A percentile compares a stretch with the other conserved stretches of the same genome.
Conservation (phyloP, 305 asterid species). For the Ajuga reptans region DNA sequence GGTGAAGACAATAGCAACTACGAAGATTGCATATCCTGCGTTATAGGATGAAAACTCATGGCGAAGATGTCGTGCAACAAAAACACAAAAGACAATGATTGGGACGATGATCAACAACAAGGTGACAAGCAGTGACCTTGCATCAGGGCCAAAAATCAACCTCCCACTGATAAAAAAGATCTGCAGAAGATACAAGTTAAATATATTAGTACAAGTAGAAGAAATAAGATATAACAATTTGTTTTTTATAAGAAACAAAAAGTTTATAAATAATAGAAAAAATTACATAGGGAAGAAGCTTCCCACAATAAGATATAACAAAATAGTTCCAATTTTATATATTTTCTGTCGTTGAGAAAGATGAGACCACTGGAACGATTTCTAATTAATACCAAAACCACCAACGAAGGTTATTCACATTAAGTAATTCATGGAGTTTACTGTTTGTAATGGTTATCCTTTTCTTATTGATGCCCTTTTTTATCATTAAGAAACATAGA, state of each 20-base stretch:
- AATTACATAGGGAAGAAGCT: too few species aligned
- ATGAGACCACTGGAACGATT: background rate
- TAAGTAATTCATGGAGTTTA: background rate
- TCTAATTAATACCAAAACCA: background rate
- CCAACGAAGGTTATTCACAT: background rate
- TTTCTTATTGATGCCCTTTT: background rate
- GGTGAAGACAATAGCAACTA: slow-evolving; percentile 62
- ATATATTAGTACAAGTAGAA: slow-evolving; percentile 11
- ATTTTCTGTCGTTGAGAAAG: slow-evolving; percentile 4
- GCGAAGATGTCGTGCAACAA: slow-evolving; percentile 93
- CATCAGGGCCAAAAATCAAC: slow-evolving; percentile 97
- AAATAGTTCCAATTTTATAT: background rate
- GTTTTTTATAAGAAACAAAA: too few species aligned
- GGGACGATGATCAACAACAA: slow-evolving; percentile 71
- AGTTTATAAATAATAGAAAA: too few species aligned
- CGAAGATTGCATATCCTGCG: slow-evolving; percentile 77
- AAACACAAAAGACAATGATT: slow-evolving; percentile 70
- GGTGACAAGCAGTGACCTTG: slow-evolving; percentile 81
- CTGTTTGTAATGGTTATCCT: background rate
- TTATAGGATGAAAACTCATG: slow-evolving; percentile 67
- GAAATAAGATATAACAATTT: background rate
- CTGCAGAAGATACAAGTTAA: slow-evolving; percentile 43
- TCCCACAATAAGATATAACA: too few species aligned
- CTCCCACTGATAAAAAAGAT: slow-evolving; percentile 84
- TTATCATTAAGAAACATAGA: background rate